Percentiles rank a stretch among this genome's conserved stretches.
Evolutionary conservation across 805 yeast species (phyloP).

Genomic region (Hermanozyma aechmeae): DNA sequence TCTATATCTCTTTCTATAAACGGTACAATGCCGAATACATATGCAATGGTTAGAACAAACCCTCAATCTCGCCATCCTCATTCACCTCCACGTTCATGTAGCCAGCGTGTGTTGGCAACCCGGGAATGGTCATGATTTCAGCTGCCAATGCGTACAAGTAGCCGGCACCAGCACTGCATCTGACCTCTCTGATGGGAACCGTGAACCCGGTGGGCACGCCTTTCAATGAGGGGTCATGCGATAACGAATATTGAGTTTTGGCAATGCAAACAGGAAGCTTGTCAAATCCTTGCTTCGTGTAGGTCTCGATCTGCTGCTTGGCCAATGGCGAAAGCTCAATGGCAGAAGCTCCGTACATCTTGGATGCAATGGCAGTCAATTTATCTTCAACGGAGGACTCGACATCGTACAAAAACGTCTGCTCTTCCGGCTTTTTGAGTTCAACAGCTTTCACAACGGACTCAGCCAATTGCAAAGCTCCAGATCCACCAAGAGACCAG

Average conservation of each 20-base stretch:
- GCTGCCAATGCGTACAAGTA: constrained; percentile 94
- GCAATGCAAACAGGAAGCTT: constrained; percentile 94
- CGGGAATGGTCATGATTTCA: constrained; percentile 95
- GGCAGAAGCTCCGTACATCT: constrained; percentile 88
- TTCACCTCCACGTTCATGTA: constrained; percentile 95
- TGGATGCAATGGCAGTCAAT: constrained; percentile 65
- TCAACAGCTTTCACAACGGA: constrained; percentile 69
- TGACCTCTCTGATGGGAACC: constrained; percentile 89
- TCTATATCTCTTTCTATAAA: no score
- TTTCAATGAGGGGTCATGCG: constrained; percentile 87
- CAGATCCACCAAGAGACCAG: constrained; percentile 93
- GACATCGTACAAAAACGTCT: constrained; percentile 57
- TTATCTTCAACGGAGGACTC: constrained; percentile 72
- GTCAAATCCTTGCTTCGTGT: constrained; percentile 81
- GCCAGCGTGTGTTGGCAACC: constrained; percentile 92
- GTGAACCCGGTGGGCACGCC: constrained; percentile 94
- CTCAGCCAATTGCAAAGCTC: constrained; percentile 77
- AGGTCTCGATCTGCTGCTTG: constrained; percentile 66
- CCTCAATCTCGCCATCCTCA: constrained; percentile 86
- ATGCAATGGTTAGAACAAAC: constrained; percentile 78
- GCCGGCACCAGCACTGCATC: constrained; percentile 95
- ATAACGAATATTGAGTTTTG: constrained; percentile 91
- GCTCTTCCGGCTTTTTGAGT: constrained; percentile 12
- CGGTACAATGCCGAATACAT: no score
- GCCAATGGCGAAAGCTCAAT: constrained; percentile 82